These are phyloP conservation scores for Venturia carpophila DNA, from an alignment of 2,329 filamentous ascomycete species.

Conservation along the genomic window DNA sequence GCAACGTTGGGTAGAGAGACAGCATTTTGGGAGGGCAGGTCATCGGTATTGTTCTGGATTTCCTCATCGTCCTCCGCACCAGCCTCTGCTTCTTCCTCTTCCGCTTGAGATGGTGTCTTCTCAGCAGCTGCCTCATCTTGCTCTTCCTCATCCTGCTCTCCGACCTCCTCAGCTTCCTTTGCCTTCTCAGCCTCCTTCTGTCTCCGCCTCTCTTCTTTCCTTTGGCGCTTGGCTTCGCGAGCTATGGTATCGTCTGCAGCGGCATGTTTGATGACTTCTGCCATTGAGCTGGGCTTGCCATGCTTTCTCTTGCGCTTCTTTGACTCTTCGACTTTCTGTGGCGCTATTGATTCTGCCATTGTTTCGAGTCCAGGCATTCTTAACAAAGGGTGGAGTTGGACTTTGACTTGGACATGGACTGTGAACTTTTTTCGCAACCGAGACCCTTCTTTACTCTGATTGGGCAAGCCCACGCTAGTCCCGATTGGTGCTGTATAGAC, in stretches of 20 bases:
- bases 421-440: neutral
- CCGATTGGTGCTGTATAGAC: neutral
- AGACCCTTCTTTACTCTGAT: neutral
- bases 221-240: conserved; percentile 30
- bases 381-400: neutral
- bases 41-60: conserved; percentile 31
- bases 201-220: conserved; percentile 23
- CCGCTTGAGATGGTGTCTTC: conserved; percentile 32
- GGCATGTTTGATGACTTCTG: conserved; percentile 25
- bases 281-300: conserved; percentile 26
- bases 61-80: conserved; percentile 29
- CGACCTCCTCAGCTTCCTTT: conserved; percentile 20
- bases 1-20: conserved; percentile 53
- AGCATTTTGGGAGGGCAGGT: conserved; percentile 48
- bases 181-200: conserved; percentile 23
- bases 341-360: neutral
- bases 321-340: conserved; percentile 24
- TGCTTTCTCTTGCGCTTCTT: conserved; percentile 45
- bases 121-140: conserved; percentile 29
- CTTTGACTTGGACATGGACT: neutral
- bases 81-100: conserved; percentile 29
- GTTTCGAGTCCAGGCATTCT: conserved; percentile 3
- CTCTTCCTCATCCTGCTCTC: conserved; percentile 22
- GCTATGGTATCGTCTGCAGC: conserved; percentile 24
- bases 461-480: neutral